Conservation (phyloP, 768 basidiomycete species). For the Termitomyces sp. region DNA sequence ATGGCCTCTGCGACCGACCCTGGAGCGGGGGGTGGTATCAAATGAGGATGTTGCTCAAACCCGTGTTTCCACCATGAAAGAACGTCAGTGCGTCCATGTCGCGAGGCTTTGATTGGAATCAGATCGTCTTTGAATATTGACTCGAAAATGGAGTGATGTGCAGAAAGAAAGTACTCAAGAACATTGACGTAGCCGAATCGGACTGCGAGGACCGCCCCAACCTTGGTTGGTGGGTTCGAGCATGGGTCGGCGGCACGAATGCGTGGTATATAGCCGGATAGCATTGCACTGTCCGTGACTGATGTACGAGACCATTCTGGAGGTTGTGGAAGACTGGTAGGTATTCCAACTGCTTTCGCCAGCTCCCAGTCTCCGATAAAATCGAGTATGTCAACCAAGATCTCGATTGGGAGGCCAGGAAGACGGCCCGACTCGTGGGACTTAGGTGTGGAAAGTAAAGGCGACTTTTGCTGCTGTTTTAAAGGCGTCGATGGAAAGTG, state of each 20-base stretch:
- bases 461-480: conserved; percentile 21
- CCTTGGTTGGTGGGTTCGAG: conserved; percentile 58
- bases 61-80: conserved; percentile 82
- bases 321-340: conserved; percentile 63
- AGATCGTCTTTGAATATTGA: conserved; percentile 62
- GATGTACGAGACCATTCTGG: conserved; percentile 72
- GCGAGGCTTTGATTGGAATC: conserved; percentile 76
- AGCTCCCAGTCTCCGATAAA: conserved; percentile 85
- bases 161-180: conserved; percentile 68
- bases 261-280: conserved; percentile 56
- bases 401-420: conserved; percentile 71
- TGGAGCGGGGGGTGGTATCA: conserved; percentile 52
- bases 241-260: conserved; percentile 60
- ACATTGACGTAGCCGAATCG: conserved; percentile 75
- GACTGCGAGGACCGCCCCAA: conserved; percentile 63
- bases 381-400: conserved; percentile 74
- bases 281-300: conserved; percentile 66
- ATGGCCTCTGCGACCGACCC: conserved; percentile 65
- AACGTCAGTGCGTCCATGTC: conserved; percentile 66
- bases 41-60: conserved; percentile 56
- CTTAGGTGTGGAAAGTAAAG: conserved; percentile 26
- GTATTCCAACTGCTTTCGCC: conserved; percentile 69
- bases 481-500: conserved; percentile 43
- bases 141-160: conserved; percentile 62
- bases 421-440: conserved; percentile 28